phyloP scores from a whole-genome alignment of 139 green algal genomes.

The Coelastrella sp. region DNA sequence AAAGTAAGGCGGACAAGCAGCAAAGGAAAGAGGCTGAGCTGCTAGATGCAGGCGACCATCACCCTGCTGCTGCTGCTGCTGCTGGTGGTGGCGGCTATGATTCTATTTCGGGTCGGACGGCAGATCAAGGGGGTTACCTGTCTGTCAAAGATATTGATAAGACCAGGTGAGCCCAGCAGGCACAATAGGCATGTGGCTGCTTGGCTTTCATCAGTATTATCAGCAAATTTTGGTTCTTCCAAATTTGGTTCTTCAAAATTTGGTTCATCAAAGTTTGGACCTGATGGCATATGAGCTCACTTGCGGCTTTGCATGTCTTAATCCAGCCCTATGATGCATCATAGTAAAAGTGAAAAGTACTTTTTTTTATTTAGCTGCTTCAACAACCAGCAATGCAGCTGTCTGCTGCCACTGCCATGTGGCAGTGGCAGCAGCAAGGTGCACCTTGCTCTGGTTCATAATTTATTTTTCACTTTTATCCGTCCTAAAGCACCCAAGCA shows the following conservation, averaged over 20 bases:
- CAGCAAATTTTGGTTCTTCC: too few relatives aligned
- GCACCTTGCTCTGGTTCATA: not conserved
- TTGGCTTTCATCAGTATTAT: not conserved
- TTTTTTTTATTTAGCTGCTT: too few relatives aligned
- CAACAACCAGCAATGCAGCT: not conserved
- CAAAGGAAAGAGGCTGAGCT: not conserved
- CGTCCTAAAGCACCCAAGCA: too few relatives aligned
- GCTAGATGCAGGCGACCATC: not conserved
- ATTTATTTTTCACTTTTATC: too few relatives aligned
- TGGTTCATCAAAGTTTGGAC: too few relatives aligned
- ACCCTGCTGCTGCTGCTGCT: slow-evolving; percentile 3
- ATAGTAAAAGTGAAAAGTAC: too few relatives aligned
- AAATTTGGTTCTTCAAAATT: too few relatives aligned
- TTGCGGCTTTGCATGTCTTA: too few relatives aligned
- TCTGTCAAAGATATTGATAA: not conserved
- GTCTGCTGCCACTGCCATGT: not conserved
- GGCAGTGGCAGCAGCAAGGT: too few relatives aligned
- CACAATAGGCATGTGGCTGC: not conserved
- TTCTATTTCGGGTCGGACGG: not conserved
- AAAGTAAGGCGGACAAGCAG: not conserved
- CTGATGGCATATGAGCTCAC: too few relatives aligned
- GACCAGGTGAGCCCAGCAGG: not conserved
- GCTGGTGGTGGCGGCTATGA: not conserved
- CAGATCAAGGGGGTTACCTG: not conserved
- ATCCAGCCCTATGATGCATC: too few relatives aligned